Conservation (phyloP, 768 basidiomycete species). For the Kwoniella shandongensis region DNA sequence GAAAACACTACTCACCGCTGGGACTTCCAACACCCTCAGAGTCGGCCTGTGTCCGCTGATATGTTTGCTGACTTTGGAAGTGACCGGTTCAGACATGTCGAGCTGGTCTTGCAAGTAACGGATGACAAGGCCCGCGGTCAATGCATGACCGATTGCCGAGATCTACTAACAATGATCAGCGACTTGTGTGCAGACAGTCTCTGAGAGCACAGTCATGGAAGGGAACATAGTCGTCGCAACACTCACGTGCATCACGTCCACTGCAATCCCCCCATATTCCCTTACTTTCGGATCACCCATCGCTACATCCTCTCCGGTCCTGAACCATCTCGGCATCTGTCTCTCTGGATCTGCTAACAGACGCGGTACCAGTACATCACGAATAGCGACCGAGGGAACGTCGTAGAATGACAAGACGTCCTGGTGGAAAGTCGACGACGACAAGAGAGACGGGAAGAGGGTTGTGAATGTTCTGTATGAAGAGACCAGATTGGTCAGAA, state of each 20-base stretch:
- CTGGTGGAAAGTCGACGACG: conserved; percentile 42
- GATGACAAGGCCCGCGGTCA: conserved; percentile 37
- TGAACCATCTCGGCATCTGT: conserved; percentile 42
- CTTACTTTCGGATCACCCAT: conserved; percentile 34
- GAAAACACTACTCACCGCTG: conserved; percentile 24
- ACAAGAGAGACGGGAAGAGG: conserved; percentile 40
- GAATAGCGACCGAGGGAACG: conserved; percentile 36
- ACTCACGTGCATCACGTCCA: conserved; percentile 48
- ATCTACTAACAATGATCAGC: conserved; percentile 29
- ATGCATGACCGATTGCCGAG: conserved; percentile 39
- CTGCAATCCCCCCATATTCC: conserved; percentile 34
- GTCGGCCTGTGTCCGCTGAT: conserved; percentile 12
- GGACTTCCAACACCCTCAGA: conserved; percentile 25
- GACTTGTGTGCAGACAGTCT: too few species aligned
- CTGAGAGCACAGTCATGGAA: not conserved
- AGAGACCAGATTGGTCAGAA: not conserved
- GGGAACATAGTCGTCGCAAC: not conserved
- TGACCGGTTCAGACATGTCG: conserved; percentile 13
- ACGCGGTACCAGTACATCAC: conserved; percentile 39
- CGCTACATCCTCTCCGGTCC: conserved; percentile 29
- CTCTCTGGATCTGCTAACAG: conserved; percentile 32
- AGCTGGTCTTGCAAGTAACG: conserved; percentile 34
- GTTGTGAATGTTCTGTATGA: conserved; percentile 43
- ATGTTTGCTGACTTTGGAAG: not conserved
- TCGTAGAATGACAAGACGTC: conserved; percentile 45